phyloP scores from a whole-genome alignment of 2,329 filamentous ascomycete species.

The Arthrobotrys sinensis region DNA sequence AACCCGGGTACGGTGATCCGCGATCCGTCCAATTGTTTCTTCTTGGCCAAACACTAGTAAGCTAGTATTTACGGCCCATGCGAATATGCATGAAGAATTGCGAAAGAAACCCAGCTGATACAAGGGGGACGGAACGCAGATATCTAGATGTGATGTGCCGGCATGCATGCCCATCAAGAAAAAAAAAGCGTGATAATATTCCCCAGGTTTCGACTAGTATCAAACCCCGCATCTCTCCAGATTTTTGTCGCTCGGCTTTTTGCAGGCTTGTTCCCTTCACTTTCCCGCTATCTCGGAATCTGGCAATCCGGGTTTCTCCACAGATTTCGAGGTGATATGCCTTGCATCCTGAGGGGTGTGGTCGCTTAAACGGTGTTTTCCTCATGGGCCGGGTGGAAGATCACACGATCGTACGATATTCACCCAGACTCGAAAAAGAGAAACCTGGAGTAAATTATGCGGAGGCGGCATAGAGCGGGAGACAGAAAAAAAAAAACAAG shows the following conservation, averaged over 20 bases:
- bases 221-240: slow-evolving; percentile 23
- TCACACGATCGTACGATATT: slow-evolving; percentile 32
- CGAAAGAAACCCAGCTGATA: slow-evolving; percentile 11
- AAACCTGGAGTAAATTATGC: slow-evolving; percentile 14
- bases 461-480: slow-evolving; percentile 21
- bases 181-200: background rate
- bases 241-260: background rate
- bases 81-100: slow-evolving; percentile 10
- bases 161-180: background rate
- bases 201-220: slow-evolving; percentile 7
- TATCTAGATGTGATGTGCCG: too few relatives aligned
- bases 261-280: slow-evolving; percentile 12
- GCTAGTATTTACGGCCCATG: background rate
- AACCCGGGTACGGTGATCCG: background rate
- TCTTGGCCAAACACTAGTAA: background rate
- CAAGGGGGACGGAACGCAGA: background rate
- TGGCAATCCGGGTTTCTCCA: slow-evolving; percentile 49
- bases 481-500: background rate
- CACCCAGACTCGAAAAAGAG: too few relatives aligned
- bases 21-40: background rate
- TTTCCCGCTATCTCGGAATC: slow-evolving; percentile 15
- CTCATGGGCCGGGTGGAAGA: slow-evolving; percentile 12
- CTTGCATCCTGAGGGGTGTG: background rate
- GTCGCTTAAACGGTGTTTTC: slow-evolving; percentile 11
- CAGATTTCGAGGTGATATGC: slow-evolving; percentile 10